These are phyloP conservation scores for Russula brevipes DNA, from an alignment of 768 basidiomycete species.

Conservation along the genomic window DNA sequence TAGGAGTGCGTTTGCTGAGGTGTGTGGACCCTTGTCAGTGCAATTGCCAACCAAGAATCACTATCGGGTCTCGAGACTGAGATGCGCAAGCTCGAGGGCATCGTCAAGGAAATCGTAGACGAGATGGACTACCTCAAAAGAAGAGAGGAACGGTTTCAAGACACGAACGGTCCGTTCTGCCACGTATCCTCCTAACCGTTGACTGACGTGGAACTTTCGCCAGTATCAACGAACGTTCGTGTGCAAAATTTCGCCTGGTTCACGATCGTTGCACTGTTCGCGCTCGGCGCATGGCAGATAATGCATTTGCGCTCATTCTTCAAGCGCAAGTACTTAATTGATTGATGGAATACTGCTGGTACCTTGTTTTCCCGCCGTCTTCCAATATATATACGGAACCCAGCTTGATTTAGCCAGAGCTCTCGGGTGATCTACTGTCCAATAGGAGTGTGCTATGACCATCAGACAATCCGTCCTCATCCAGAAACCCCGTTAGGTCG, in stretches of 20 bases:
- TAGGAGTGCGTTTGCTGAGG: not conserved
- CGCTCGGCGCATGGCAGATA: constrained; percentile 90
- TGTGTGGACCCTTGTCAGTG: constrained; percentile 43
- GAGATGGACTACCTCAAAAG: constrained; percentile 88
- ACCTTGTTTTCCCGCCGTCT: constrained; percentile 5
- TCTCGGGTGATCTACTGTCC: not conserved
- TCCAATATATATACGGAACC: constrained; percentile 4
- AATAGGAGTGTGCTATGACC: not conserved
- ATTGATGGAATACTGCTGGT: constrained; percentile 32
- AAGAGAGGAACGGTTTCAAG: constrained; percentile 83
- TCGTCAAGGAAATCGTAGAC: constrained; percentile 91
- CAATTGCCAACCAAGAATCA: constrained; percentile 97
- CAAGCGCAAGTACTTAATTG: constrained; percentile 92
- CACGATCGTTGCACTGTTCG: constrained; percentile 70
- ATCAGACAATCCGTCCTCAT: not conserved
- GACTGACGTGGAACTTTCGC: not conserved
- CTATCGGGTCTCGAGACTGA: constrained; percentile 94
- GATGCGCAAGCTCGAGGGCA: constrained; percentile 94
- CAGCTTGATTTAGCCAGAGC: not conserved
- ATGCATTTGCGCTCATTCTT: constrained; percentile 92
- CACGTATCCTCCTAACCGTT: not conserved
- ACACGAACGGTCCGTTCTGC: constrained; percentile 75
- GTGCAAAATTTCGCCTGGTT: constrained; percentile 94
- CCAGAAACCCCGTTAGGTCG: not conserved
- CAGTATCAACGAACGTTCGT: constrained; percentile 87